Conservation (phyloP, 139 green algal species). For the Chlorella vulgaris region DNA sequence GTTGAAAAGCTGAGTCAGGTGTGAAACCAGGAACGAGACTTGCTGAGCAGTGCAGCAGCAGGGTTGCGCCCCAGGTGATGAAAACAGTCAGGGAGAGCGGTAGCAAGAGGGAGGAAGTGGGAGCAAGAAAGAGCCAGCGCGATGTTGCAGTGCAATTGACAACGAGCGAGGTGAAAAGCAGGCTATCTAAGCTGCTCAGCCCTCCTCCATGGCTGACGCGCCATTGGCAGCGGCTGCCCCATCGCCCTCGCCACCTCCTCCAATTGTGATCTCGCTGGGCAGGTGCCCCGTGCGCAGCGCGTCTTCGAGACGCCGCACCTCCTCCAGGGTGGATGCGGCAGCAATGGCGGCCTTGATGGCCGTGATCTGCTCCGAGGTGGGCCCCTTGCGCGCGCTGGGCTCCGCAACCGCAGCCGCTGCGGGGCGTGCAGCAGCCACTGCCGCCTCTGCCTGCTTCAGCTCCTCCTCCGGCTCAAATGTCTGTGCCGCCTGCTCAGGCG, state of each 20-base stretch:
- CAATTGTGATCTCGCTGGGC: conserved; percentile 37
- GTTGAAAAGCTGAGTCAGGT: no score
- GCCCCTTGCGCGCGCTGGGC: conserved; percentile 46
- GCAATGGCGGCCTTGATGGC: conserved; percentile 92
- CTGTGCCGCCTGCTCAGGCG: conserved; percentile 43
- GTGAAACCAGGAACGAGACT: no score
- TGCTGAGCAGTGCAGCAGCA: no score
- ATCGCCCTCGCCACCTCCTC: neutral
- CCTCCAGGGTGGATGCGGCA: conserved; percentile 88
- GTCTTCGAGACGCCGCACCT: conserved; percentile 81
- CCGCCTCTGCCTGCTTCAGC: conserved; percentile 44
- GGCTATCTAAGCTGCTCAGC: no score
- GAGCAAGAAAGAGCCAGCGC: no score
- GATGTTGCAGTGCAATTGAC: no score
- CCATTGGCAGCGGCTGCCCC: conserved; percentile 9
- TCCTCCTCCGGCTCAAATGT: conserved; percentile 81
- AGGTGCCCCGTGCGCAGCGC: conserved; percentile 81
- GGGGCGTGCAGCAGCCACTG: conserved; percentile 11
- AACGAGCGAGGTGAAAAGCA: no score
- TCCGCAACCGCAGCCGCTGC: conserved; percentile 25
- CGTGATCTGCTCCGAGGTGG: conserved; percentile 78
- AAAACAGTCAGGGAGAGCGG: no score
- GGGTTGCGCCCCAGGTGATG: no score
- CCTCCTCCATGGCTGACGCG: conserved; percentile 34
- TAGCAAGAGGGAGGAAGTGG: no score